Percentiles rank a stretch among this genome's conserved stretches.
phyloP scores from a whole-genome alignment of 192 early-diverging fungal species.

The Dispira parvispora region DNA sequence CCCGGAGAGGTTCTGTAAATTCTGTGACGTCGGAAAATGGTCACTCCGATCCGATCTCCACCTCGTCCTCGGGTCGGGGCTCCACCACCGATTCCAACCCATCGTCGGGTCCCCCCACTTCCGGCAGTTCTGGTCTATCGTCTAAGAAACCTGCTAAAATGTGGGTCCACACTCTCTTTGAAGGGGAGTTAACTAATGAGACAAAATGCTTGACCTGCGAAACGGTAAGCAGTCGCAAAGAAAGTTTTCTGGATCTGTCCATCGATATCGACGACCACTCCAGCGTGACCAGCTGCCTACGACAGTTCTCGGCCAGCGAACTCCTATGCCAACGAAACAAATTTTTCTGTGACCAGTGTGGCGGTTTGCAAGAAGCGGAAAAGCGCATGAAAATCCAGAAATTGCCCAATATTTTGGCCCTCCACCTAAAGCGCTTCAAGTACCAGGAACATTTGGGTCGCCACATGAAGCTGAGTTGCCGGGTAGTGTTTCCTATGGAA shows the following conservation, averaged over 20 bases:
- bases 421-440: conserved; percentile 97
- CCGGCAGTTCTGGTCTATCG: no score
- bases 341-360: conserved; percentile 92
- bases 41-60: no score
- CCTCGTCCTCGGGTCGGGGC: no score
- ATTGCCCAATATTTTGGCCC: conserved; percentile 82
- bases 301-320: conserved; percentile 91
- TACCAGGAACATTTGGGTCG: conserved; percentile 83
- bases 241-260: conserved; percentile 88
- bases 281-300: conserved; percentile 84
- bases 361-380: conserved; percentile 92
- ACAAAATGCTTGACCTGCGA: conserved; percentile 96
- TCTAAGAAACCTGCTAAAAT: conserved; percentile 17
- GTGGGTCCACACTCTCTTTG: conserved; percentile 94
- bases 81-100: no score
- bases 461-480: conserved; percentile 86
- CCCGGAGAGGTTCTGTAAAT: background rate
- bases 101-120: no score
- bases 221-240: conserved; percentile 81
- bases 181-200: conserved; percentile 90
- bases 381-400: conserved; percentile 92
- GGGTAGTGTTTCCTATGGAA: conserved; percentile 89
- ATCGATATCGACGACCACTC: conserved; percentile 94
- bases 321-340: conserved; percentile 93
- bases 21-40: background rate